Evolutionary conservation across 305 asterid species (phyloP).

Genomic region (Fraxinus platypoda): DNA sequence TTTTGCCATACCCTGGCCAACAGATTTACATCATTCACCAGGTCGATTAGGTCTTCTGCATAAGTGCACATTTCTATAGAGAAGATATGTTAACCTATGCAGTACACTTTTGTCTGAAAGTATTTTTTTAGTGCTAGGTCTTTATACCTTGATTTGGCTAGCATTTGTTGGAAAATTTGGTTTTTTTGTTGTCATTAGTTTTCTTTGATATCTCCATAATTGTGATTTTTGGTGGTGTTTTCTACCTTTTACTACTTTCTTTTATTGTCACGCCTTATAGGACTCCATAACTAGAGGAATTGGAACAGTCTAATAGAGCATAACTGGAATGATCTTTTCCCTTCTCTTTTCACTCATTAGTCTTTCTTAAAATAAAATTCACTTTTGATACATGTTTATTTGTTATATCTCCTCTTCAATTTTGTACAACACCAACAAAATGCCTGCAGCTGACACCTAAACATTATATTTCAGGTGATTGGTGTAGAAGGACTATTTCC

Average conservation of each 20-base stretch:
- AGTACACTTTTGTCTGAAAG: background rate
- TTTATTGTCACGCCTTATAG: background rate
- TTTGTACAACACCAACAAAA: background rate
- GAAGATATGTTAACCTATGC: background rate
- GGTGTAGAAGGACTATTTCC: conserved; percentile 86
- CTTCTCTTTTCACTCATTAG: background rate
- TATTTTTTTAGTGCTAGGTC: background rate
- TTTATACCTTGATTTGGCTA: background rate
- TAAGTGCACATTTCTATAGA: background rate
- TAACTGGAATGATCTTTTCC: background rate
- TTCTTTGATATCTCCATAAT: background rate
- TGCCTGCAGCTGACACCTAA: conserved; percentile 18
- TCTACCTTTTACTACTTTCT: background rate
- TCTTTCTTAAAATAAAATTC: background rate
- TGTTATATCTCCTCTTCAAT: background rate
- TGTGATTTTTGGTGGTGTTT: conserved; percentile 2
- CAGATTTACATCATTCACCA: background rate
- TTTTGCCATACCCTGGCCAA: background rate
- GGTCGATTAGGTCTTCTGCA: background rate
- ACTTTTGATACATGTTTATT: background rate
- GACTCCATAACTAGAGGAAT: background rate
- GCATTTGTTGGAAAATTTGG: background rate
- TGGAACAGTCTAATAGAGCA: background rate
- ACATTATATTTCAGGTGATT: conserved; percentile 57
- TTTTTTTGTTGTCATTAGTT: background rate